Evolutionary conservation across 495 filamentous ascomycete genomes (phyloP), one percentile per base, ranked within the genome.

Genomic region (Copromyces sp.): DNA sequence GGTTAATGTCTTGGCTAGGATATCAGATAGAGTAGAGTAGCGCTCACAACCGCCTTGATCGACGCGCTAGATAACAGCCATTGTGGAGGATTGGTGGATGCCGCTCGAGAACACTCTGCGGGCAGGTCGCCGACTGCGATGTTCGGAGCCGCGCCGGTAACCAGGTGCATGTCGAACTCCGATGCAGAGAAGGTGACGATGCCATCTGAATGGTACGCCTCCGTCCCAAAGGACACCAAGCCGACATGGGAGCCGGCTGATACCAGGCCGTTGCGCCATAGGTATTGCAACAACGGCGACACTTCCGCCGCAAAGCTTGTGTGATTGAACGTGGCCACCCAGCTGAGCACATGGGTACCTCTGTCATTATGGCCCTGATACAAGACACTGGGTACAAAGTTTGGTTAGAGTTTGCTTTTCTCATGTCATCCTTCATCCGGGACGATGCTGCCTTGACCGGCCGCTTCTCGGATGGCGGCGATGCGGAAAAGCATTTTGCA

Each of bases 121-220:
- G 68, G 39, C 20, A 24, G 37, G 20, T 72, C n/a, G 71, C 39
- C 39, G 17, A 35, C 38, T 32, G 42, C 42, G 71, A 76, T 68
- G 0, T 42, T 70, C 70, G 77, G 78, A 17, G 78, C 77, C 68
- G 73, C 53, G 32, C 75, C 78, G 61, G 71, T 69, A 32, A 74
- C 39, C n/a, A 80, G 47, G 9, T 69, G 24, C 44, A 77, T 70
- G 16, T 39, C 70, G 39, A 78, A 80, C 35, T 70, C 70, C 9
- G 73, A 61, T 2, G 77, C 74, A 37, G 76, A 75, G 69, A 80
- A 80, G 9, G 77, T 80, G 69, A 80, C 78, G 40, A 75, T 78
- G 41, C 68, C 73, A 1, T 40, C 69, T n/a, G 78, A 77, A 44
- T 76, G 74, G 61, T 73, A 79, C 5, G 74, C 75, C 39, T 80